These are phyloP conservation scores for Sporothrix humicola DNA, from an alignment of 2,329 filamentous ascomycete species.

Conservation along the genomic window DNA sequence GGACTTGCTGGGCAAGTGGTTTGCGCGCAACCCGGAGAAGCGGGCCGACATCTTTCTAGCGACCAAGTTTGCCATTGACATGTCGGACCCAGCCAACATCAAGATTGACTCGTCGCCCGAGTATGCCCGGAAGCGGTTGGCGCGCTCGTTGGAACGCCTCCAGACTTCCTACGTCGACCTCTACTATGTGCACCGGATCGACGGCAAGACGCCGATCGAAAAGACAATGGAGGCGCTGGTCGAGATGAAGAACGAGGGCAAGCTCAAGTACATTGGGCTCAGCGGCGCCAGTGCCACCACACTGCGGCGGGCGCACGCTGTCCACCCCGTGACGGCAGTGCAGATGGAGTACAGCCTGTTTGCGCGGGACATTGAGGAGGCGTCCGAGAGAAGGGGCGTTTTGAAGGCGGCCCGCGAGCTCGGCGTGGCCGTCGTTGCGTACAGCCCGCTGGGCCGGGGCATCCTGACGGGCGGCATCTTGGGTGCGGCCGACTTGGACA, in stretches of 20 bases:
- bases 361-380: constrained; percentile 63
- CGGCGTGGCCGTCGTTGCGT: constrained; percentile 50
- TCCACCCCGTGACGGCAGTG: constrained; percentile 57
- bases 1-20: constrained; percentile 53
- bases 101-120: constrained; percentile 44
- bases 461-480: constrained; percentile 47
- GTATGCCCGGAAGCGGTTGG: constrained; percentile 41
- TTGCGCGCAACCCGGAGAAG: constrained; percentile 48
- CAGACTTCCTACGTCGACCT: constrained; percentile 61
- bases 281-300: constrained; percentile 57
- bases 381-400: constrained; percentile 43
- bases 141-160: constrained; percentile 52
- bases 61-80: constrained; percentile 37
- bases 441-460: constrained; percentile 51
- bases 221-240: constrained; percentile 55
- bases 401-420: constrained; percentile 54
- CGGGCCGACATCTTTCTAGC: constrained; percentile 52
- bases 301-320: constrained; percentile 56
- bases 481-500: neutral
- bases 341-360: constrained; percentile 51
- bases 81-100: constrained; percentile 33
- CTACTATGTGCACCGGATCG: constrained; percentile 59
- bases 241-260: constrained; percentile 56
- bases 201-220: constrained; percentile 52
- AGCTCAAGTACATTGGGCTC: constrained; percentile 63